Base-by-base conservation (phyloP, 768 basidiomycete genomes). In the Gloeopeniophorella convolvens region DNA sequence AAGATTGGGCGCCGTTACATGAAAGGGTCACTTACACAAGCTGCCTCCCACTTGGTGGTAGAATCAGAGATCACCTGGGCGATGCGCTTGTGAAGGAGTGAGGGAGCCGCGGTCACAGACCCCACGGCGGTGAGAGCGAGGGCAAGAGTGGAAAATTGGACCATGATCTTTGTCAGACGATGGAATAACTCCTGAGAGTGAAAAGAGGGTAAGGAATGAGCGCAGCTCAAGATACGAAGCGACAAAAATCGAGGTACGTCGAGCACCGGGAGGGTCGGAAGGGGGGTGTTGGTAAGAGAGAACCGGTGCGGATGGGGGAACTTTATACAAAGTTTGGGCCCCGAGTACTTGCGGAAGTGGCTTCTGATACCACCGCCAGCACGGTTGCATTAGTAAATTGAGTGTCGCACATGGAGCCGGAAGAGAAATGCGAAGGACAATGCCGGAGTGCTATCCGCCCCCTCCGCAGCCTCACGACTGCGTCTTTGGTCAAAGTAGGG, bases 1-100 rank as follows among this genome's bases (percentile, higher is more conserved):
- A n/a, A n/a, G n/a, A n/a, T n/a, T n/a, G n/a, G n/a, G n/a, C n/a
- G n/a, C n/a, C n/a, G n/a, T n/a, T n/a, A n/a, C n/a, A n/a, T n/a
- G n/a, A n/a, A 45, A 30, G 21, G 28, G n/a, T 45, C 13, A 68
- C 71, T 24, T 64, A 76, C 75, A 52, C 76, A 77, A 37, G 76
- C 75, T 52, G 66, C 48, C 43, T 73, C 71, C 76, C 74, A 77
- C 50, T 69, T 56, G 10, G 61, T 56, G 2, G 72, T 72, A 8
- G 74, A 67, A 6, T 64, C 64, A 6, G 65, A 48, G 49, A 72
- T 77, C 26, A 56, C 63, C 55, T 78, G 76, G 10, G 70, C 69
- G 54, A 77, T 78, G 21, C 75, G 73, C 62, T 74, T 78, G 33
- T 11, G 45, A 33, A 51, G 21, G 33, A 58, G 48, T 16, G 72